phyloP scores from a whole-genome alignment of 768 basidiomycete species.

The Galerina marginata region DNA sequence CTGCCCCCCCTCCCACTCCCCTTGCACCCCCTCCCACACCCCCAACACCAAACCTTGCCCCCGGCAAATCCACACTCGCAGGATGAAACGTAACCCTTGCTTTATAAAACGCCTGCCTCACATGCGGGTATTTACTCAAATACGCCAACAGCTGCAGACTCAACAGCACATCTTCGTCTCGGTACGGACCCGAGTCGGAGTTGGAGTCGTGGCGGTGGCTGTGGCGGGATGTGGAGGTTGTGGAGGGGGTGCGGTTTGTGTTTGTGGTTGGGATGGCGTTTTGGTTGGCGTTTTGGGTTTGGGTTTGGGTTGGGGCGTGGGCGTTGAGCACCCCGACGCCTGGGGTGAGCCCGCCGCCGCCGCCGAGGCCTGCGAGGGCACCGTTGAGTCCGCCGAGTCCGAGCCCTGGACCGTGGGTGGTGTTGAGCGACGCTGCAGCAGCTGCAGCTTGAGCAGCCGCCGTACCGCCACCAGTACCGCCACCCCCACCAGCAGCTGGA shows the following conservation, averaged over 20 bases:
- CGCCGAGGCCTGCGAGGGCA: not conserved
- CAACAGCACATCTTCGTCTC: conserved; percentile 93
- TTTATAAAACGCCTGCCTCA: conserved; percentile 94
- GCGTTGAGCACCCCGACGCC: not conserved
- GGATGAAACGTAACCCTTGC: conserved; percentile 83
- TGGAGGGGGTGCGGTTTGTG: not conserved
- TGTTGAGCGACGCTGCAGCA: not conserved
- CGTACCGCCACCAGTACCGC: not conserved
- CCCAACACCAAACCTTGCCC: conserved; percentile 29
- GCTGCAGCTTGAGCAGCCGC: not conserved
- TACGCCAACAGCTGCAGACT: conserved; percentile 94
- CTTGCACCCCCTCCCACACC: conserved; percentile 16
- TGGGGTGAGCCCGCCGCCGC: too few species aligned
- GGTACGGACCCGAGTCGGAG: conserved; percentile 67
- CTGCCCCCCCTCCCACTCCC: conserved; percentile 38
- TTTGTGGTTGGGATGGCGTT: conserved; percentile 12
- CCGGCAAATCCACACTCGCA: conserved; percentile 55
- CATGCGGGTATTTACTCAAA: conserved; percentile 97
- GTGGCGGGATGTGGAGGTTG: conserved; percentile 30
- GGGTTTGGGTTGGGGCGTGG: not conserved
- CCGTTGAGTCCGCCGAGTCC: not conserved
- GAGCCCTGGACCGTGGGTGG: not conserved
- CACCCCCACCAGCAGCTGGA: too few species aligned
- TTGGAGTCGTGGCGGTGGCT: conserved; percentile 36
- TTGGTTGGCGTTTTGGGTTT: not conserved